These are phyloP conservation scores for Psilocybe subaeruginosa DNA, from an alignment of 768 basidiomycete genomes.

Conservation along the genomic window DNA sequence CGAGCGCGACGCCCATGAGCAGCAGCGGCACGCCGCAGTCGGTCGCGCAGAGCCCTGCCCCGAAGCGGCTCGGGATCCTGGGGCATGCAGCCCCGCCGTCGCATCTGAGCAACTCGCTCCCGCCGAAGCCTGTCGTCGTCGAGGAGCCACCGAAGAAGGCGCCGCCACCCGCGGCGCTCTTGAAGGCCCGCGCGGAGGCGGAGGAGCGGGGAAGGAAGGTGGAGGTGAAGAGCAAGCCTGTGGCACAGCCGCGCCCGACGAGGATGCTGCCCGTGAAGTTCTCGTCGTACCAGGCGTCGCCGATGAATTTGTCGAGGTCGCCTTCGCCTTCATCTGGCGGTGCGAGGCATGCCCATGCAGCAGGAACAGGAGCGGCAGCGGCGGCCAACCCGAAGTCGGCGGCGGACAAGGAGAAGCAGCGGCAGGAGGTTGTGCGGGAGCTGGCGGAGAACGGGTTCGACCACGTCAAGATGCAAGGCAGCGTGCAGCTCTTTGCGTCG, in stretches of 20 bases:
- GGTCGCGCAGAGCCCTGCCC: slow-evolving; percentile 18
- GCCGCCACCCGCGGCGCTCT: background rate
- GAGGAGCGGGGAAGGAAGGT: background rate
- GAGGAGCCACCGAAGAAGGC: background rate
- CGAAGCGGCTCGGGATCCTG: slow-evolving; percentile 1
- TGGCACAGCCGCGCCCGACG: background rate
- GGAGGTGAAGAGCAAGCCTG: background rate
- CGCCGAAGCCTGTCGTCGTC: background rate
- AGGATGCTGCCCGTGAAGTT: slow-evolving; percentile 4
- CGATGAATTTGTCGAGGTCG: slow-evolving; percentile 29
- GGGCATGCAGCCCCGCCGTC: background rate
- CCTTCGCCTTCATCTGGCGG: slow-evolving; percentile 29
- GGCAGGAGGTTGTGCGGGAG: slow-evolving; percentile 45
- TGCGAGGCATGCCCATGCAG: background rate
- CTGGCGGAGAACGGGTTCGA: slow-evolving; percentile 68
- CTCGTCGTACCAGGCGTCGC: slow-evolving; percentile 15
- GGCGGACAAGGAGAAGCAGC: slow-evolving; percentile 39
- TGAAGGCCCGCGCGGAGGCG: slow-evolving; percentile 9
- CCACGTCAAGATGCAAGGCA: slow-evolving; percentile 62
- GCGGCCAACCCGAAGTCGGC: slow-evolving; percentile 24
- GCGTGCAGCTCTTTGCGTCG: slow-evolving; percentile 46
- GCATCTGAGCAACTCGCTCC: background rate
- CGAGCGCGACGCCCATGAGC: slow-evolving; percentile 13
- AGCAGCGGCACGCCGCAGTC: slow-evolving; percentile 18
- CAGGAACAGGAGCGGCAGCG: background rate